Conservation (phyloP, 305 asterid species). For the Fraxinus platypoda region DNA sequence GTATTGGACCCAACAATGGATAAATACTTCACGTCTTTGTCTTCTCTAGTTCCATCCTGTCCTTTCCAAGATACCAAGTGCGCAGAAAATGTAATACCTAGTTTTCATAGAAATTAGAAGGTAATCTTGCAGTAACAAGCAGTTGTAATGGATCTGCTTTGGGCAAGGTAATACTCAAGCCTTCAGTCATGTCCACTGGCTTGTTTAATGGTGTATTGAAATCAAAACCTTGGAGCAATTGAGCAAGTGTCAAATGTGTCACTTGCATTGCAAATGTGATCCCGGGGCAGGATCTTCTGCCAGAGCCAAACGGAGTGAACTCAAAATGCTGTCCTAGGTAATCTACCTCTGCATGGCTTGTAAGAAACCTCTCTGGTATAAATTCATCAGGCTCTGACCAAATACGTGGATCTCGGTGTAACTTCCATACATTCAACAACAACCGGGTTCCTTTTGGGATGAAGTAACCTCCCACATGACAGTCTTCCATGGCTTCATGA, state of each 20-base stretch:
- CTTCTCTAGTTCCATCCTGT: neutral
- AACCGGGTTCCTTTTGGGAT: slow-evolving; percentile 47
- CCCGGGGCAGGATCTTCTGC: slow-evolving; percentile 59
- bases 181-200: slow-evolving; percentile 52
- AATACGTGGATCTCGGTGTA: slow-evolving; percentile 49
- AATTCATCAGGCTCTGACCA: slow-evolving; percentile 43
- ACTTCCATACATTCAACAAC: slow-evolving; percentile 45
- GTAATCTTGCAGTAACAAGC: slow-evolving; percentile 36
- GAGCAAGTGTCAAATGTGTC: slow-evolving; percentile 41
- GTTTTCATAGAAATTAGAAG: slow-evolving; percentile 26
- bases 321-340: slow-evolving; percentile 42
- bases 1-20: neutral
- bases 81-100: neutral
- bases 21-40: neutral
- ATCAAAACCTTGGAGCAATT: slow-evolving; percentile 58
- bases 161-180: slow-evolving; percentile 39
- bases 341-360: slow-evolving; percentile 19
- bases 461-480: slow-evolving; percentile 27
- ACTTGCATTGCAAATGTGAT: slow-evolving; percentile 40
- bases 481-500: slow-evolving; percentile 50
- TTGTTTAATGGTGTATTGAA: slow-evolving; percentile 16
- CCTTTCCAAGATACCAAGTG: neutral
- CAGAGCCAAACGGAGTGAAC: slow-evolving; percentile 49
- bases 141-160: slow-evolving; percentile 46
- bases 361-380: slow-evolving; percentile 46